Evolutionary conservation across 2,329 filamentous ascomycete species (phyloP).

Genomic region (Parasarocladium wereldwijsianum): DNA sequence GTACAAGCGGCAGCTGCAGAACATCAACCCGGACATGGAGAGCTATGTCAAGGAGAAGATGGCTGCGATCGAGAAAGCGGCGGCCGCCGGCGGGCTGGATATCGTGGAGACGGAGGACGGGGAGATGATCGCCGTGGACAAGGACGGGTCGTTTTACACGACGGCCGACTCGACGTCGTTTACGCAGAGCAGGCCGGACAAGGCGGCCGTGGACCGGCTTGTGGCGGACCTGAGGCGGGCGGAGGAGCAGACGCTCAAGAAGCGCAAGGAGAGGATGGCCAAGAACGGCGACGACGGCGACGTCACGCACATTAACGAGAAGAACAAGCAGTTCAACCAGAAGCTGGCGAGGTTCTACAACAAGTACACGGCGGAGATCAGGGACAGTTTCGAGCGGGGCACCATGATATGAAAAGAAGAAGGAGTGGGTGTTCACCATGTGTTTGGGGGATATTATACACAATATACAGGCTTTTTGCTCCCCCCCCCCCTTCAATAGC

Average conservation of each 20-base stretch:
- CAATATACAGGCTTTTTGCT: conserved; percentile 3
- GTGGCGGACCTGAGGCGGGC: conserved; percentile 78
- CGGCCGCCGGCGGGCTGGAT: conserved; percentile 70
- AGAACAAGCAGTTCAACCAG: conserved; percentile 99
- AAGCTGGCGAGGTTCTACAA: conserved; percentile 94
- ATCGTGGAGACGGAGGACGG: conserved; percentile 93
- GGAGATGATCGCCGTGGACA: conserved; percentile 87
- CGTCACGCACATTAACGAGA: conserved; percentile 98
- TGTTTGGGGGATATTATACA: conserved; percentile 4
- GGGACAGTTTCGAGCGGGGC: conserved; percentile 93
- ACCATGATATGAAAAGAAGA: conserved; percentile 65
- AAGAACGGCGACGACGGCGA: conserved; percentile 75
- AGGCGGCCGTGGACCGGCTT: conserved; percentile 73
- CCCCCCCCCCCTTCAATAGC: too few species aligned
- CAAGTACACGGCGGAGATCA: conserved; percentile 93
- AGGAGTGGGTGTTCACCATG: conserved; percentile 3
- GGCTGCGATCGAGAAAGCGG: conserved; percentile 70
- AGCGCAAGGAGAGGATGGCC: conserved; percentile 64
- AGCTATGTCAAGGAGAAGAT: conserved; percentile 80
- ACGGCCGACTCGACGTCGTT: conserved; percentile 73
- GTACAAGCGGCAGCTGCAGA: conserved; percentile 79
- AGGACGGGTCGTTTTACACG: conserved; percentile 79
- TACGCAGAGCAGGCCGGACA: conserved; percentile 72
- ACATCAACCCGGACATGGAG: conserved; percentile 63
- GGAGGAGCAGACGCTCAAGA: conserved; percentile 75